Percentiles rank a stretch among this genome's conserved stretches.
Conservation (phyloP, 306 rosid species). For the Ormosia emarginata region DNA sequence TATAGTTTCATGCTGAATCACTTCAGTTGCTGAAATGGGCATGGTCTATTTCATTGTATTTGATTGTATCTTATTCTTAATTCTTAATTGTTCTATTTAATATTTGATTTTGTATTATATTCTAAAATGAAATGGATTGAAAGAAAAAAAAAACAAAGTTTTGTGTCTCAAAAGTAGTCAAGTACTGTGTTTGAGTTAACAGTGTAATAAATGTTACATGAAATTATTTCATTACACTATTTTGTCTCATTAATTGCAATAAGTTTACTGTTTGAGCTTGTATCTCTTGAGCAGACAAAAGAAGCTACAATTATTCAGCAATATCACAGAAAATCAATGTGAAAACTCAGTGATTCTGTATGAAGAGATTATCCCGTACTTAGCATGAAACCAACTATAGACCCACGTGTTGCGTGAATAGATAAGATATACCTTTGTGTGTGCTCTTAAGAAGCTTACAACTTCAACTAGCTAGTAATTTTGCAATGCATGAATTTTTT, state of each 20-base stretch:
- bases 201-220: background rate
- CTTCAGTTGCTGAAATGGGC: slow-evolving; percentile 41
- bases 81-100: background rate
- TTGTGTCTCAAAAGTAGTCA: background rate
- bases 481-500: no score
- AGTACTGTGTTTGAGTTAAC: background rate
- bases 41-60: background rate
- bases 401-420: no score
- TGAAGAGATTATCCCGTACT: no score
- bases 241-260: background rate
- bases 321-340: no score
- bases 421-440: no score
- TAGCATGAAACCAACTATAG: no score
- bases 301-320: no score
- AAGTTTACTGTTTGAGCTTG: background rate
- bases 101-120: background rate
- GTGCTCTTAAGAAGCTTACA: no score
- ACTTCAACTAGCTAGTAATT: no score
- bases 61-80: background rate
- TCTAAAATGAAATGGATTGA: background rate
- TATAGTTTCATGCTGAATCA: slow-evolving; percentile 36
- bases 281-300: background rate
- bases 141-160: background rate
- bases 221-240: background rate
- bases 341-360: no score